Percentiles rank a stretch among this genome's conserved stretches.
Conservation (phyloP, 768 basidiomycete genomes). For the Psilocybe subaeruginosa region DNA sequence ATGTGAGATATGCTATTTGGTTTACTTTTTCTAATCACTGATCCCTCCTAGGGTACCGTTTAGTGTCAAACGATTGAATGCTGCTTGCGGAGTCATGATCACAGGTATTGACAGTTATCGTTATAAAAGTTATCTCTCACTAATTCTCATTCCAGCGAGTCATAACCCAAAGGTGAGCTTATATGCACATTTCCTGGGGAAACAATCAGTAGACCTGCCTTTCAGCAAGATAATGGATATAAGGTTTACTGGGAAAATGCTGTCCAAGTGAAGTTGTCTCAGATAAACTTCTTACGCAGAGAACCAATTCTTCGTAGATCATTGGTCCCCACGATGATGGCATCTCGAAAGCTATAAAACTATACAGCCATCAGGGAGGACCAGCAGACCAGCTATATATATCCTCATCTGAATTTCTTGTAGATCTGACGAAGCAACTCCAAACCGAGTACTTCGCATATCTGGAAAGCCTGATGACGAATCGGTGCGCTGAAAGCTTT, state of each 20-base stretch:
- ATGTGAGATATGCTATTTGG: constrained; percentile 46
- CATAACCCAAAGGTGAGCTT: constrained; percentile 81
- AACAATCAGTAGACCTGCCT: neutral
- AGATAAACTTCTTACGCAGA: neutral
- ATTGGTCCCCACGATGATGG: constrained; percentile 83
- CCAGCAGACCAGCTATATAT: constrained; percentile 37
- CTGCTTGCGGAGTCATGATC: constrained; percentile 89
- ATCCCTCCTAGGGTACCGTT: constrained; percentile 70
- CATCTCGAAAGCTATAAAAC: constrained; percentile 67
- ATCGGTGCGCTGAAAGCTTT: constrained; percentile 22
- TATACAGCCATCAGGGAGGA: constrained; percentile 57
- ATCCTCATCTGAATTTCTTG: constrained; percentile 43
- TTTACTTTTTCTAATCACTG: neutral
- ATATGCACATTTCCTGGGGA: neutral
- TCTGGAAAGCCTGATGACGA: constrained; percentile 30
- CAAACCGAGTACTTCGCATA: constrained; percentile 58
- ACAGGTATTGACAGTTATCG: constrained; percentile 57
- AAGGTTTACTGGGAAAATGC: constrained; percentile 94
- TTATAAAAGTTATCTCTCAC: neutral
- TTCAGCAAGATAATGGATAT: constrained; percentile 84
- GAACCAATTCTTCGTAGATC: constrained; percentile 51
- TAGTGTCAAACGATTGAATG: constrained; percentile 62
- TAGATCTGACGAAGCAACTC: constrained; percentile 64
- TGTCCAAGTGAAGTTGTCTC: constrained; percentile 58
- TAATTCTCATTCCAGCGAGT: constrained; percentile 53